phyloP scores from a whole-genome alignment of 495 filamentous ascomycete species.

The Talaromyces borbonicus region DNA sequence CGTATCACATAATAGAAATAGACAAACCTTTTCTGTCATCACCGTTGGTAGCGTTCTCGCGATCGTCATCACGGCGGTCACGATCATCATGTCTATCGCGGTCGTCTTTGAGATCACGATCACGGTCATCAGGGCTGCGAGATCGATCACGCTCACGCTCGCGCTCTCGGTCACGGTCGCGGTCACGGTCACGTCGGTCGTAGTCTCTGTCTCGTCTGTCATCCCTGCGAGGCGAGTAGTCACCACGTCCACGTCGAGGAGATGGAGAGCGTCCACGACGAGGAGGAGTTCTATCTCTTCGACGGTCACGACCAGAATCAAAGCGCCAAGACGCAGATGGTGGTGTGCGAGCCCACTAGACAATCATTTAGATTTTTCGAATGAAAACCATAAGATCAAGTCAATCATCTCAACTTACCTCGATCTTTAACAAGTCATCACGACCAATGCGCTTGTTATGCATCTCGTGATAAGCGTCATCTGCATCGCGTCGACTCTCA shows the following conservation, averaged over 20 bases:
- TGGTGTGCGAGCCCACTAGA: slow-evolving; percentile 93
- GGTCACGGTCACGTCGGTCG: slow-evolving; percentile 60
- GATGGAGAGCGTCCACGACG: slow-evolving; percentile 66
- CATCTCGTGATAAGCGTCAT: slow-evolving; percentile 99
- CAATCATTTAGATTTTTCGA: slow-evolving; percentile 8
- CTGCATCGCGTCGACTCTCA: slow-evolving; percentile 95
- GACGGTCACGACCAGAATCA: slow-evolving; percentile 72
- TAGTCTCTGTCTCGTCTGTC: slow-evolving; percentile 74
- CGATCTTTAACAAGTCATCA: slow-evolving; percentile 95
- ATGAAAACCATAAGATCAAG: background rate
- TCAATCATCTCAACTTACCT: slow-evolving; percentile 56
- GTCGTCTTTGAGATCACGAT: slow-evolving; percentile 63
- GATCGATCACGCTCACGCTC: slow-evolving; percentile 61
- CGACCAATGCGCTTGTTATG: slow-evolving; percentile 97
- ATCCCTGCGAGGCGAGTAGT: slow-evolving; percentile 85
- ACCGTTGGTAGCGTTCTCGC: slow-evolving; percentile 37
- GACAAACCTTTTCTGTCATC: slow-evolving; percentile 80
- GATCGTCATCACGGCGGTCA: slow-evolving; percentile 45
- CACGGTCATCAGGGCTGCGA: slow-evolving; percentile 45
- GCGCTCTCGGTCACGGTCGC: slow-evolving; percentile 49
- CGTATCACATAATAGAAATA: background rate
- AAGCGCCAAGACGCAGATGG: slow-evolving; percentile 98
- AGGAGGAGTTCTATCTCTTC: slow-evolving; percentile 70
- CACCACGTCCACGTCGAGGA: slow-evolving; percentile 64
- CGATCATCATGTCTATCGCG: slow-evolving; percentile 65